A percentile compares a stretch with the other conserved stretches of the same genome.
Evolutionary conservation across 371 early-diverging fungal genomes (phyloP).

Genomic region (Mucor saturninus): DNA sequence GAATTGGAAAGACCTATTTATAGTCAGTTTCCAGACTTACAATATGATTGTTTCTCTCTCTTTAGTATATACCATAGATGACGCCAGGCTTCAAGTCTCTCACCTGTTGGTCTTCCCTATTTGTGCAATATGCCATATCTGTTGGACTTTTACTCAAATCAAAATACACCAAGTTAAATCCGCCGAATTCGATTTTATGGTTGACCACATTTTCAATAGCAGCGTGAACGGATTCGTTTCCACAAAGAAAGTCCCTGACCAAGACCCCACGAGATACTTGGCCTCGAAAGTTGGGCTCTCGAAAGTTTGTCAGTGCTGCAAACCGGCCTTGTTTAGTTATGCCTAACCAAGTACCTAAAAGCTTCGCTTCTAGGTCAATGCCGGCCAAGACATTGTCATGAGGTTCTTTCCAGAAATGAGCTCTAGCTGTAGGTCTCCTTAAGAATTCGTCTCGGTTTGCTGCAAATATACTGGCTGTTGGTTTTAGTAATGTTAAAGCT

Average conservation of each 20-base stretch:
- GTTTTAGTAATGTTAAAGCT: not conserved
- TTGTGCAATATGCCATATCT: conserved; percentile 43
- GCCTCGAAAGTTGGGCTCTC: conserved; percentile 51
- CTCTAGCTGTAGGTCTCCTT: conserved; percentile 52
- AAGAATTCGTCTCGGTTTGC: conserved; percentile 68
- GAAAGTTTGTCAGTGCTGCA: conserved; percentile 63
- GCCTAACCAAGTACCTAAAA: conserved; percentile 65
- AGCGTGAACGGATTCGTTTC: conserved; percentile 20
- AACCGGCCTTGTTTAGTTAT: conserved; percentile 57
- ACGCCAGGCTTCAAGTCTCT: conserved; percentile 24
- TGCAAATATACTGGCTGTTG: conserved; percentile 55
- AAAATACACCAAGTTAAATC: conserved; percentile 60
- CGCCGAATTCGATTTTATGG: conserved; percentile 44
- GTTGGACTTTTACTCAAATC: conserved; percentile 37
- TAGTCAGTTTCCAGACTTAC: too few relatives aligned
- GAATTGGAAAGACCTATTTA: conserved; percentile 56
- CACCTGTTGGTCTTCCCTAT: conserved; percentile 40
- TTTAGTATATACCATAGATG: conserved; percentile 42
- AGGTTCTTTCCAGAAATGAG: conserved; percentile 59
- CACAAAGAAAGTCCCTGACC: conserved; percentile 47
- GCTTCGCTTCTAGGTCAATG: conserved; percentile 39
- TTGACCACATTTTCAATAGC: conserved; percentile 32
- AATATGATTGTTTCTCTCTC: not conserved
- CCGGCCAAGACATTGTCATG: conserved; percentile 45
- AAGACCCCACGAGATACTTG: conserved; percentile 58